phyloP scores from a whole-genome alignment of 345 rosid species.

The Eutrema japonicum region DNA sequence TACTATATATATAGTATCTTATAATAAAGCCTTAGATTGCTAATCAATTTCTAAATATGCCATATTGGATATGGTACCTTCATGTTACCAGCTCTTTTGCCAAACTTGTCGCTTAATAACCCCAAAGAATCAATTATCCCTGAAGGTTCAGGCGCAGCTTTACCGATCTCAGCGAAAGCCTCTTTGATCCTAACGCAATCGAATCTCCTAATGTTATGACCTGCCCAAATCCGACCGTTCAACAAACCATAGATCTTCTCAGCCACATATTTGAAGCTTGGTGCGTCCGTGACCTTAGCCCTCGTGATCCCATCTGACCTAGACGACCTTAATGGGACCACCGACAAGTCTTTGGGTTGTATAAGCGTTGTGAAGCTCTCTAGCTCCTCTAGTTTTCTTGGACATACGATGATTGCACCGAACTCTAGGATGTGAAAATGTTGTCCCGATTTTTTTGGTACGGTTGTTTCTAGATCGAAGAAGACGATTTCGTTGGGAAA shows the following conservation, averaged over 20 bases:
- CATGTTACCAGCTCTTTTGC: slow-evolving; percentile 91
- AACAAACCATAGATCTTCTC: slow-evolving; percentile 63
- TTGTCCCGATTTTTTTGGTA: slow-evolving; percentile 64
- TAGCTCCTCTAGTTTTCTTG: slow-evolving; percentile 65
- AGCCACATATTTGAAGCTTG: slow-evolving; percentile 67
- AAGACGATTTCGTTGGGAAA: slow-evolving; percentile 61
- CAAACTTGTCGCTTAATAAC: slow-evolving; percentile 68
- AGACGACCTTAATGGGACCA: slow-evolving; percentile 57
- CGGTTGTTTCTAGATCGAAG: slow-evolving; percentile 87
- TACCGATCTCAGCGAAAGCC: slow-evolving; percentile 68
- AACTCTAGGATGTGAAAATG: slow-evolving; percentile 77
- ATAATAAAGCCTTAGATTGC: no score
- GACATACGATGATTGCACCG: slow-evolving; percentile 84
- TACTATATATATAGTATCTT: no score
- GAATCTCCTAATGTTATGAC: slow-evolving; percentile 86
- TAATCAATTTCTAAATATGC: not conserved
- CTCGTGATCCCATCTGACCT: slow-evolving; percentile 77
- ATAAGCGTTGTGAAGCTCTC: slow-evolving; percentile 72
- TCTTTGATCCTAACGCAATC: slow-evolving; percentile 83
- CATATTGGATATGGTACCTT: slow-evolving; percentile 54
- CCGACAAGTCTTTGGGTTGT: slow-evolving; percentile 66
- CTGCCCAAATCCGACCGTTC: slow-evolving; percentile 91
- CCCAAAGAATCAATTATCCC: slow-evolving; percentile 87
- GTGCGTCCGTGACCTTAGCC: slow-evolving; percentile 64
- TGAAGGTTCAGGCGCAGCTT: slow-evolving; percentile 63